phyloP scores from a whole-genome alignment of 2,329 filamentous ascomycete genomes.

The Cercospora sp. region DNA sequence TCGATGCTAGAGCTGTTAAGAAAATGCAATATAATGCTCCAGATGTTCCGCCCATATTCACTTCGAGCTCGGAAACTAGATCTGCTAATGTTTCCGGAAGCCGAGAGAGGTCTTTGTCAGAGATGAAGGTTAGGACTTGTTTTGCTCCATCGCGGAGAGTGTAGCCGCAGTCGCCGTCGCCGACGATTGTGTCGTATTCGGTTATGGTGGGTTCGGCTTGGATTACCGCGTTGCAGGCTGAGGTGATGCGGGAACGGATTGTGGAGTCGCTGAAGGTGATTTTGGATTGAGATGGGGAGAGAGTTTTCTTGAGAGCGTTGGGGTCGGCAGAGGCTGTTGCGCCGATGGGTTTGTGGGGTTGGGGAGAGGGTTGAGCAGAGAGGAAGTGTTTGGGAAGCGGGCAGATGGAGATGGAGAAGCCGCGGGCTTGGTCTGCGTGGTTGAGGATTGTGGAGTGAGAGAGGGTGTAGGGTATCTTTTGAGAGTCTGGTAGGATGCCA shows the following conservation, averaged over 20 bases:
- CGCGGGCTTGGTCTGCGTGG: slow-evolving; percentile 35
- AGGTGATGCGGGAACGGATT: slow-evolving; percentile 34
- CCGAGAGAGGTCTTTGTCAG: slow-evolving; percentile 32
- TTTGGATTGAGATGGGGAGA: slow-evolving; percentile 23
- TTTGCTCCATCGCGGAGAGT: slow-evolving; percentile 41
- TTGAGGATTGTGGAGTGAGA: slow-evolving; percentile 40
- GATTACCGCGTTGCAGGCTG: slow-evolving; percentile 40
- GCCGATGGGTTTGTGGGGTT: slow-evolving; percentile 24
- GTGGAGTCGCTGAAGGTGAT: slow-evolving; percentile 36
- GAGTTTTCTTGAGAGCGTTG: slow-evolving; percentile 11
- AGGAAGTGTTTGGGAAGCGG: slow-evolving; percentile 34
- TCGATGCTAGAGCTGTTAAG: slow-evolving; percentile 37
- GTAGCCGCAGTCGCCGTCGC: slow-evolving; percentile 43
- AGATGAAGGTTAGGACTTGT: slow-evolving; percentile 39
- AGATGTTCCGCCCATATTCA: slow-evolving; percentile 42
- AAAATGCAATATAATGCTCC: slow-evolving; percentile 42
- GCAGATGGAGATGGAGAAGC: slow-evolving; percentile 39
- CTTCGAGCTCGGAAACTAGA: slow-evolving; percentile 39
- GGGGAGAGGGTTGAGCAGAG: slow-evolving; percentile 29
- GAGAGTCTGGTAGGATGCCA: slow-evolving; percentile 26
- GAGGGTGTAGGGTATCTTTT: slow-evolving; percentile 36
- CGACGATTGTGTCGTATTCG: slow-evolving; percentile 42
- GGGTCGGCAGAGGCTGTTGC: slow-evolving; percentile 17
- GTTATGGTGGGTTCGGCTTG: slow-evolving; percentile 40
- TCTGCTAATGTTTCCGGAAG: slow-evolving; percentile 33